Percentiles rank a stretch among this genome's conserved stretches.
Evolutionary conservation across 768 basidiomycete species (phyloP).

Genomic region (Lentinula lateritia): DNA sequence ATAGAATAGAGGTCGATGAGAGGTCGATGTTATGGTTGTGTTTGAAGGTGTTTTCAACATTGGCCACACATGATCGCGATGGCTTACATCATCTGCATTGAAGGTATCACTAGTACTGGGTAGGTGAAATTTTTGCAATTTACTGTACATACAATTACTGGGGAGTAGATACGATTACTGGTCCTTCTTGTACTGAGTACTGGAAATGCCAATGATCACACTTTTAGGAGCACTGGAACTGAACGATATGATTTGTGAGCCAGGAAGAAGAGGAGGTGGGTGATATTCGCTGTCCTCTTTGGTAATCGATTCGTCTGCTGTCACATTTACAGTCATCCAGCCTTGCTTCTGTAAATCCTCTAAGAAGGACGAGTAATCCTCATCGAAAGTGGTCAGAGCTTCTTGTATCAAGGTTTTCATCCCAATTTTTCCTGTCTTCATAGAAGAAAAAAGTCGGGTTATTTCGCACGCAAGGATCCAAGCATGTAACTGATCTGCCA

Average conservation of each 20-base stretch:
- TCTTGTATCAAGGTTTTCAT: not conserved
- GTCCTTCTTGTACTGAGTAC: not conserved
- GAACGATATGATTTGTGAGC: not conserved
- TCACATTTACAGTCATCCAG: not conserved
- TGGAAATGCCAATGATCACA: not conserved
- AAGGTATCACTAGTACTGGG: no score
- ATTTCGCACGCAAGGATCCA: conserved; percentile 45
- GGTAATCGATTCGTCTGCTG: not conserved
- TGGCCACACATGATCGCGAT: not conserved
- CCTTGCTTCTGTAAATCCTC: not conserved
- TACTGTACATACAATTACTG: no score
- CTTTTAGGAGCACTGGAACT: not conserved
- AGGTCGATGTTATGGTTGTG: not conserved
- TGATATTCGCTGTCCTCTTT: not conserved
- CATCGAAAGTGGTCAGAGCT: not conserved
- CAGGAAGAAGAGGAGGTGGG: not conserved
- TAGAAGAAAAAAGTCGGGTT: conserved; percentile 16
- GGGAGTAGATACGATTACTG: not conserved
- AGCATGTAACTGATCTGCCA: conserved; percentile 47
- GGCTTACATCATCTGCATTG: not conserved
- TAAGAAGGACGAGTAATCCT: not conserved
- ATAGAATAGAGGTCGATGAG: not conserved
- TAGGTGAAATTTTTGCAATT: no score
- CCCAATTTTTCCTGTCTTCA: conserved; percentile 1
- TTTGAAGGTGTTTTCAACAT: not conserved